Evolutionary conservation across 805 yeast species (phyloP).

Genomic region (Ogataea philodendri): DNA sequence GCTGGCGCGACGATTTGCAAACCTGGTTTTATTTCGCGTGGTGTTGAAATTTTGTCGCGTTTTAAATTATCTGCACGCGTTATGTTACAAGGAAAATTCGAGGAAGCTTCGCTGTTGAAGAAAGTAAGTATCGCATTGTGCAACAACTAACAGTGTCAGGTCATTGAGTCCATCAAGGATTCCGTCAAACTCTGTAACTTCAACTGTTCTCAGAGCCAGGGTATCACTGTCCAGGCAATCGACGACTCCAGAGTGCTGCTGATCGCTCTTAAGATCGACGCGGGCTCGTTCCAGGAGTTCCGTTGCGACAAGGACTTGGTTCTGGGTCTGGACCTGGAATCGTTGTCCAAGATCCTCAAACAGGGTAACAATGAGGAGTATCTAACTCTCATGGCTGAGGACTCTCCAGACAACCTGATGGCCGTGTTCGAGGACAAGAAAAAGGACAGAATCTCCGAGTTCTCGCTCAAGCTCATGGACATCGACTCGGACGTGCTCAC

Average conservation of each 20-base stretch:
- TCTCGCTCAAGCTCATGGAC: constrained; percentile 88
- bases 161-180: constrained; percentile 91
- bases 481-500: constrained; percentile 92
- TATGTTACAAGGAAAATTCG: constrained; percentile 97
- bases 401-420: constrained; percentile 66
- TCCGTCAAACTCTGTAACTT: constrained; percentile 94
- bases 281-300: constrained; percentile 84
- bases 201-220: constrained; percentile 86
- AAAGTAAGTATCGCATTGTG: constrained; percentile 43
- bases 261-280: constrained; percentile 83
- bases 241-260: constrained; percentile 95
- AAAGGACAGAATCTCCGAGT: constrained; percentile 90
- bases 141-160: constrained; percentile 31
- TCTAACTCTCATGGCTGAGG: constrained; percentile 83
- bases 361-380: constrained; percentile 90
- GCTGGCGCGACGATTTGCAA: no score
- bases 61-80: constrained; percentile 8
- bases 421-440: constrained; percentile 87
- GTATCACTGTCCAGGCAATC: constrained; percentile 95
- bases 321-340: constrained; percentile 84
- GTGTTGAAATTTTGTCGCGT: constrained; percentile 8
- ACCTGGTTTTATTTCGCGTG: constrained; percentile 11
- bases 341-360: constrained; percentile 83
- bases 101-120: constrained; percentile 87
- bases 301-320: constrained; percentile 95